Percentiles rank a stretch among this genome's conserved stretches.
Conservation (phyloP, 805 yeast genomes). For the Hanseniaspora guilliermondii region DNA sequence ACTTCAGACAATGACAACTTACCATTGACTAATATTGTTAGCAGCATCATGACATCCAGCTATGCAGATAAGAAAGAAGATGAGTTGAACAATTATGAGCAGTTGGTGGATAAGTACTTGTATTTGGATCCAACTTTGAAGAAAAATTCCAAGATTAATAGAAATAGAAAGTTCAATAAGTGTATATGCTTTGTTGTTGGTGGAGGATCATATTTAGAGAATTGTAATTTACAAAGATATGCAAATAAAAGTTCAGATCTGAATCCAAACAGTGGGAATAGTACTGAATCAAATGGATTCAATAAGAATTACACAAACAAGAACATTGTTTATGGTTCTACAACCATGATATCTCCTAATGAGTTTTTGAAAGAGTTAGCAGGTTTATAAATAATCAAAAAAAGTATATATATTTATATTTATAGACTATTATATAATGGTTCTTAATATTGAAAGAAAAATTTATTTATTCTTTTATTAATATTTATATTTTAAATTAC, state of each 20-base stretch:
- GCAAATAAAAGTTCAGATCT: slow-evolving; percentile 31
- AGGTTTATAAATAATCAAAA: slow-evolving; percentile 31
- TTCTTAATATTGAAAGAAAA: no score
- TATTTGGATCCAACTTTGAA: slow-evolving; percentile 78
- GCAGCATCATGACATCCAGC: slow-evolving; percentile 77
- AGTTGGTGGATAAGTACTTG: slow-evolving; percentile 75
- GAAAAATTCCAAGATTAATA: slow-evolving; percentile 83
- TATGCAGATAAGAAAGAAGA: slow-evolving; percentile 50
- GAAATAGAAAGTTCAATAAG: slow-evolving; percentile 66
- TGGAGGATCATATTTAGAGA: slow-evolving; percentile 91
- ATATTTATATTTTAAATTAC: neutral
- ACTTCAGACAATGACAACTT: slow-evolving; percentile 71
- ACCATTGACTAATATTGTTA: slow-evolving; percentile 83
- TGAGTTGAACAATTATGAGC: slow-evolving; percentile 47
- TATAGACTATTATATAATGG: no score
- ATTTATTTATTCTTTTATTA: neutral
- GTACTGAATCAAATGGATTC: slow-evolving; percentile 32
- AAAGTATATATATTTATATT: no score
- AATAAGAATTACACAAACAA: slow-evolving; percentile 3
- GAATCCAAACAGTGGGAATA: slow-evolving; percentile 22
- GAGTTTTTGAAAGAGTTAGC: slow-evolving; percentile 59
- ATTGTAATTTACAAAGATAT: slow-evolving; percentile 91
- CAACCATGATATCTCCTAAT: slow-evolving; percentile 57
- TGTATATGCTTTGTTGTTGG: slow-evolving; percentile 88
- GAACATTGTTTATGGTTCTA: slow-evolving; percentile 67